Base-by-base conservation (phyloP, 495 filamentous ascomycete genomes). In the Aspergillus wentii region DNA sequence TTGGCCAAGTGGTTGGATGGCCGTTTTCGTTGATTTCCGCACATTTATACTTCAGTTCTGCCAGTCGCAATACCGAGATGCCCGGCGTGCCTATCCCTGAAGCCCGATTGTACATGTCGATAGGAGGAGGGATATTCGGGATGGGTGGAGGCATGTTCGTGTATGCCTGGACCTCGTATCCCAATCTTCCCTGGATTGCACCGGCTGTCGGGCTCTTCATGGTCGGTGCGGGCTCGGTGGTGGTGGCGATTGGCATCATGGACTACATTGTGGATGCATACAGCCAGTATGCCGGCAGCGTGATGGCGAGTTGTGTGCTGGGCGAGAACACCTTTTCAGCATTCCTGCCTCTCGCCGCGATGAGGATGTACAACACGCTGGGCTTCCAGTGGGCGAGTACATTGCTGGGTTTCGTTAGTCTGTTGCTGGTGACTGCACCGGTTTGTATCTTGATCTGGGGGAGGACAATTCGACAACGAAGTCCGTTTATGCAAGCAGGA, bases 401-500 rank as follows among this genome's bases (percentile, higher is more conserved):
- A 7, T 16, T 64, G 11, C 31, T 65, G 5, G 62, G 35, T 16
- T 60, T 67, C n/a, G 27, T 64, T 17, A 37, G 49, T 7, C 35
- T 64, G 31, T 26, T 29, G 3, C 33, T 68, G 7, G 40, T 38
- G 10, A 9, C 48, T 37, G 43, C 55, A 7, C 64, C 64, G 2
- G 34, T 56, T 17, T 29, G 54, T 17, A 35, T 66, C 18, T 39
- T 66, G 25, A 8, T 48, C 9, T 56, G 52, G 55, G 62, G 60
- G 1, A 46, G 33, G 25, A 40, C 54, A 17, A 52, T 66, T 46
- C 46, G 56, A 14, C 40, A 33, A 10, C 13, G 48, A 4, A 66
- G 62, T 40, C 55, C 57, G 29, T 66, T 64, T 33, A 66, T 66
- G 60, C n/a, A n/a, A n/a, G n/a, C n/a, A n/a, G n/a, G n/a, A n/a